phyloP scores from a whole-genome alignment of 2,329 filamentous ascomycete genomes.

The Xylariaceae sp. region DNA sequence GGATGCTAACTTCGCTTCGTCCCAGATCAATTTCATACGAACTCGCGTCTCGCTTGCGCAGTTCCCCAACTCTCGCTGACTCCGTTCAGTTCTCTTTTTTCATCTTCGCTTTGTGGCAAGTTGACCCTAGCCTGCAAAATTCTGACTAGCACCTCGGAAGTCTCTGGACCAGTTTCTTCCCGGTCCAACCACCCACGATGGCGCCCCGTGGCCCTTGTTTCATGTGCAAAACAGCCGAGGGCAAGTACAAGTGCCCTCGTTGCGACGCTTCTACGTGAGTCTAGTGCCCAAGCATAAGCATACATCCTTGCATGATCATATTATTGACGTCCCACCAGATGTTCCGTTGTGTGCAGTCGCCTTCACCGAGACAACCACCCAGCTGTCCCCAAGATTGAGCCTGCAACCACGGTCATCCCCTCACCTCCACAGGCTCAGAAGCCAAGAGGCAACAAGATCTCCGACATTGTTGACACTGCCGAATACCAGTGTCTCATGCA shows the following conservation, averaged over 20 bases:
- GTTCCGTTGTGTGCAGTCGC: conserved; percentile 54
- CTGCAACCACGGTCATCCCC: background rate
- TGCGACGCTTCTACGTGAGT: conserved; percentile 56
- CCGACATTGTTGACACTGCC: conserved; percentile 27
- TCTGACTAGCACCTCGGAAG: background rate
- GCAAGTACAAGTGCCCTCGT: conserved; percentile 59
- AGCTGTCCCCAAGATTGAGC: conserved; percentile 29
- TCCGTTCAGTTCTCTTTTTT: too few relatives aligned
- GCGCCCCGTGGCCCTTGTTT: conserved; percentile 38
- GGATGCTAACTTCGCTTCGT: too few relatives aligned
- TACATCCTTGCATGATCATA: too few relatives aligned
- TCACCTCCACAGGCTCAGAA: background rate
- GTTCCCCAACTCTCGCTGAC: too few relatives aligned
- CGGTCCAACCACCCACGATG: conserved; percentile 19
- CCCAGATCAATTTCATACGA: too few relatives aligned
- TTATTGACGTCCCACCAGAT: conserved; percentile 36
- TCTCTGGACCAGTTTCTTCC: background rate
- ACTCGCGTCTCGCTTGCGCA: too few relatives aligned
- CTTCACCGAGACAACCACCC: conserved; percentile 47
- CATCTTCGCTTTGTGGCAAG: too few relatives aligned
- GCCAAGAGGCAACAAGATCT: conserved; percentile 4
- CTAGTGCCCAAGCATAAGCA: background rate
- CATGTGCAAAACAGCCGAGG: conserved; percentile 46
- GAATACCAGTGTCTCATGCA: conserved; percentile 28
- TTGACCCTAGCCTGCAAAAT: background rate